Evolutionary conservation across 2,329 filamentous ascomycete genomes (phyloP).

Genomic region (Aureobasidium sp.): DNA sequence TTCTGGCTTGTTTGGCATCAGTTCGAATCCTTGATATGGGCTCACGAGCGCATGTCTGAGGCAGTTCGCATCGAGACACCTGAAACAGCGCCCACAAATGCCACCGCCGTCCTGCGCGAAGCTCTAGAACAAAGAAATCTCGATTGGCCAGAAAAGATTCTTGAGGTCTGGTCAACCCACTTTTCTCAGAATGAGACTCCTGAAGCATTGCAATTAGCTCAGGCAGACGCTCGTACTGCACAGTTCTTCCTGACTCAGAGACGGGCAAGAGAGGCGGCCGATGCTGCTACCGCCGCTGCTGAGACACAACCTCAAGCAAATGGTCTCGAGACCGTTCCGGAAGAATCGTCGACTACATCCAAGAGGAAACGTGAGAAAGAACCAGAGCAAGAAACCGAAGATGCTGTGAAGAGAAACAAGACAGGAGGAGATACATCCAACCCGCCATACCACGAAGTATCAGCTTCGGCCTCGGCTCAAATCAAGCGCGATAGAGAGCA

Average conservation of each 20-base stretch:
- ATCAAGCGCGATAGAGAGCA: constrained; percentile 83
- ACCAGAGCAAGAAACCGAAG: constrained; percentile 42
- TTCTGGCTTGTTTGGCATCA: constrained; percentile 91
- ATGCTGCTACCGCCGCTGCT: constrained; percentile 51
- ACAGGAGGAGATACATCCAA: constrained; percentile 32
- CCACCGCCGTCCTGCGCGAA: constrained; percentile 67
- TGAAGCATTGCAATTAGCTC: constrained; percentile 62
- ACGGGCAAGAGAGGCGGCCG: constrained; percentile 58
- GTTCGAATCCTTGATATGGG: constrained; percentile 77
- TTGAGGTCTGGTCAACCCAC: constrained; percentile 67
- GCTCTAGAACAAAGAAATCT: constrained; percentile 56
- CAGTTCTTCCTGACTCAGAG: constrained; percentile 55
- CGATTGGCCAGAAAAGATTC: constrained; percentile 68
- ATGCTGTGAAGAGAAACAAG: constrained; percentile 59
- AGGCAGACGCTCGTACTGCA: constrained; percentile 64
- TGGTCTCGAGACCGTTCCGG: constrained; percentile 27
- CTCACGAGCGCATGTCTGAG: constrained; percentile 47
- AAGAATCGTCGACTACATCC: constrained; percentile 23
- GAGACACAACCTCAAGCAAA: constrained; percentile 17
- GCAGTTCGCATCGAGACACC: constrained; percentile 40
- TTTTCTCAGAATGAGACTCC: constrained; percentile 87
- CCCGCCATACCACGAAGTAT: constrained; percentile 25
- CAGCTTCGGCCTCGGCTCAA: constrained; percentile 27
- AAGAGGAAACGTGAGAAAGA: constrained; percentile 71
- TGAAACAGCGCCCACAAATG: constrained; percentile 58